phyloP scores from a whole-genome alignment of 2,329 filamentous ascomycete species.

The Juglanconis sp. region DNA sequence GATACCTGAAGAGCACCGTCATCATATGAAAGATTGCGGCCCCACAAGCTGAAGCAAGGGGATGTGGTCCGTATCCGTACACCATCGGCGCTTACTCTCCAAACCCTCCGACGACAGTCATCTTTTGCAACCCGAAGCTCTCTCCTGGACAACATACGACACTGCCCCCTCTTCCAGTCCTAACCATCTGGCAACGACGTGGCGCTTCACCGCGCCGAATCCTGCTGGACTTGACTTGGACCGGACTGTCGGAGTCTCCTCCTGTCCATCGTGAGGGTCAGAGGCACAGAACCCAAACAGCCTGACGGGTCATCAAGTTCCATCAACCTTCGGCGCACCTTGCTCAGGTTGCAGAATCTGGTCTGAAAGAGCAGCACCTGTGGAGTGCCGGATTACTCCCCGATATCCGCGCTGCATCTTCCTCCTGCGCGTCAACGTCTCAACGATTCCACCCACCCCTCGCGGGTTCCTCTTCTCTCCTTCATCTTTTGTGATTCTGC shows the following conservation, averaged over 20 bases:
- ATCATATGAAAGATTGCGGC: no score
- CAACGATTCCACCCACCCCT: neutral
- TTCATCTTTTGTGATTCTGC: neutral
- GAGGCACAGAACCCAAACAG: no score
- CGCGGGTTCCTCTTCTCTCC: neutral
- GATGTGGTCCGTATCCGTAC: neutral
- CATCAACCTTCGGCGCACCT: neutral
- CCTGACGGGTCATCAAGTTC: neutral
- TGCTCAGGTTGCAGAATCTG: neutral
- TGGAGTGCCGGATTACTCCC: neutral
- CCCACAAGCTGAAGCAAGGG: no score
- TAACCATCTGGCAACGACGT: neutral
- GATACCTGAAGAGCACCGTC: no score
- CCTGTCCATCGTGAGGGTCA: no score
- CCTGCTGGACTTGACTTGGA: neutral
- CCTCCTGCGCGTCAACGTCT: neutral
- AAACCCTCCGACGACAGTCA: conserved; percentile 3
- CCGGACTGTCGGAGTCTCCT: neutral
- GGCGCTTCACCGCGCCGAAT: neutral
- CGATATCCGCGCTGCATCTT: neutral
- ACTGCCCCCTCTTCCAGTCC: neutral
- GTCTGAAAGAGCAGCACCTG: neutral
- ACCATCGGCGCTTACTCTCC: conserved; percentile 1
- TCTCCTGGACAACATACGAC: neutral
- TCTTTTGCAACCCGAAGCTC: neutral